Base-by-base conservation (phyloP, 2,329 filamentous ascomycete species). In the Exserohilum turcica region DNA sequence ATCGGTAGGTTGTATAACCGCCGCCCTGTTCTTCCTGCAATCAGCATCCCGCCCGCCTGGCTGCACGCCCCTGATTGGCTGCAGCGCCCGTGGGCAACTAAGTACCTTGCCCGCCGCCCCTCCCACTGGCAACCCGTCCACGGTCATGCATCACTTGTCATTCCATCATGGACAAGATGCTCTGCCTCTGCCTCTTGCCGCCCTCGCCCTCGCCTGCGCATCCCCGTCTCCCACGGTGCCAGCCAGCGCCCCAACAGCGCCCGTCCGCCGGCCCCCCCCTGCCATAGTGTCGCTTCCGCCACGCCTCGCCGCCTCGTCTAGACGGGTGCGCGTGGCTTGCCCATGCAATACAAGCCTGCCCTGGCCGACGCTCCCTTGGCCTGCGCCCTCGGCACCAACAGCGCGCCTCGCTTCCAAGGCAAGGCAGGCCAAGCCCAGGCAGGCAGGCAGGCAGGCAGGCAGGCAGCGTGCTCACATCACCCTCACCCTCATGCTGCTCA, bases 11-110 rank as follows among this genome's bases (percentile, higher is more conserved):
- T n/a, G n/a, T n/a, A n/a, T n/a, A n/a, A n/a, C n/a, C n/a, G n/a
- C n/a, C n/a, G n/a, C n/a, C 35, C 53, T 40, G 52, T 53, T 56
- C 48, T 56, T 59, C 56, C 56, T 57, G 57, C 57, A 60, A 62
- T 57, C 62, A 63, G 48, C 60, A 35, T 46, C 49, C 48, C 42
- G 48, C 47, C 40, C 55, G 36, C 42, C 48, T 36, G 35, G 18
- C 12, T 15, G 39, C 49, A 31, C n/a, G 31, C 49, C 9, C 39
- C 37, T 45, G 28, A 53, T 52, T 60, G 49, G 44, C 21, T 24
- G n/a, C 54, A n/a, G 46, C 36, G 37, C 31, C 47, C 32, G 16
- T 39, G 21, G 40, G 49, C 52, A 50, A 43, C 21, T 24, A 24
- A 24, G 40, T 46, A 45, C 51, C 49, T 53, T 44, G 51, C 46